Conservation (phyloP, 2,329 filamentous ascomycete species). For the Cryphonectria nitschkei region DNA sequence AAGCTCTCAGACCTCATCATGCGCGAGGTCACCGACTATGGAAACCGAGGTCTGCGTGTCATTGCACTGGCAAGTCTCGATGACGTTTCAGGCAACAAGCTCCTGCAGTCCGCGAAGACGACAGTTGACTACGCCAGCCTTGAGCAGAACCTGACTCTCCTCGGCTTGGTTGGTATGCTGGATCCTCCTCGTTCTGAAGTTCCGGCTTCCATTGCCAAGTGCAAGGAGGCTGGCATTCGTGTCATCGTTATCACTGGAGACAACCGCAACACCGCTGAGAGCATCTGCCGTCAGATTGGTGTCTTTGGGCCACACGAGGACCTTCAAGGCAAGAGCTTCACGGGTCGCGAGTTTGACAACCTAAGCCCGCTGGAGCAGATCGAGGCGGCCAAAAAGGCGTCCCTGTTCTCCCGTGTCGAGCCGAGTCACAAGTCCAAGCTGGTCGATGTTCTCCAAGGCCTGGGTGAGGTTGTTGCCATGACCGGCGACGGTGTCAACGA, state of each 20-base stretch:
- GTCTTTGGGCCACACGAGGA: constrained; percentile 84
- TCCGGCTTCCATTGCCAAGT: constrained; percentile 80
- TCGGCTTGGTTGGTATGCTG: constrained; percentile 94
- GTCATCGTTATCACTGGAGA: constrained; percentile 98
- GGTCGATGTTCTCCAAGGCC: constrained; percentile 91
- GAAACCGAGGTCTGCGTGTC: constrained; percentile 88
- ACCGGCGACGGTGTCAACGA: constrained; percentile 99
- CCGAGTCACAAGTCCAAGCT: constrained; percentile 97
- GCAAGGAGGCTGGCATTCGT: constrained; percentile 89
- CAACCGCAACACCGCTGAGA: constrained; percentile 96
- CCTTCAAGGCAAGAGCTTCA: constrained; percentile 89
- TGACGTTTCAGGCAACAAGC: constrained; percentile 70
- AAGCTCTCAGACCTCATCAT: constrained; percentile 72
- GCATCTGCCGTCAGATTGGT: constrained; percentile 95
- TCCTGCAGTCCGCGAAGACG: constrained; percentile 76
- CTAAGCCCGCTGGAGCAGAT: constrained; percentile 79
- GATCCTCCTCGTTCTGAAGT: constrained; percentile 96
- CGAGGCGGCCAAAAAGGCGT: constrained; percentile 81
- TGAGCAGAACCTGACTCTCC: constrained; percentile 91
- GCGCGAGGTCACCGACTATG: constrained; percentile 85
- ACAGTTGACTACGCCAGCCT: constrained; percentile 82
- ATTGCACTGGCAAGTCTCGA: constrained; percentile 90
- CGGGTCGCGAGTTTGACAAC: constrained; percentile 91
- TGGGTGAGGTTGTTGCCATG: constrained; percentile 97
- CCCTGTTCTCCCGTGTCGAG: constrained; percentile 94